Conservation (phyloP, 495 filamentous ascomycete species). For the Penicillium ucsense region DNA sequence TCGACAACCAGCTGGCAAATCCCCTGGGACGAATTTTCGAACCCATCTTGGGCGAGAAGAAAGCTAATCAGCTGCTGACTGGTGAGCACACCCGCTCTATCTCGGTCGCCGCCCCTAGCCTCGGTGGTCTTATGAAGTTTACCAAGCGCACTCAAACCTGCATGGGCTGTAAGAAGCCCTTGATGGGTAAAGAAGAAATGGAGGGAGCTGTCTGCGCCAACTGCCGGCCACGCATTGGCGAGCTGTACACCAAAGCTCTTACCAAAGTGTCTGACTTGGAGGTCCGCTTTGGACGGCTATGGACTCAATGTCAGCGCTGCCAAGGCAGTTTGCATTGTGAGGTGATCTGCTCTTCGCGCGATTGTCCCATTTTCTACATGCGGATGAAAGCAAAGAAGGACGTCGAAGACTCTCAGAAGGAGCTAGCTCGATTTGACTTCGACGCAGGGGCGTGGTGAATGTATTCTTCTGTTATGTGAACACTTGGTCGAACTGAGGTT, state of each 20-base stretch:
- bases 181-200: conserved; percentile 66
- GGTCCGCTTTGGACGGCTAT: conserved; percentile 82
- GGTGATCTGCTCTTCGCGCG: conserved; percentile 90
- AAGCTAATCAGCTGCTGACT: conserved; percentile 67
- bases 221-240: conserved; percentile 74
- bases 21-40: conserved; percentile 94
- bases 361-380: conserved; percentile 99
- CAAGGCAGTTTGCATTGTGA: conserved; percentile 97
- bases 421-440: conserved; percentile 81
- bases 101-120: conserved; percentile 75
- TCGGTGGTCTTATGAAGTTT: conserved; percentile 97
- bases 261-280: conserved; percentile 84
- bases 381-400: conserved; percentile 99
- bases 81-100: conserved; percentile 92
- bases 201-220: conserved; percentile 81
- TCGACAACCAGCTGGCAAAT: conserved; percentile 96
- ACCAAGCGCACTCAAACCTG: conserved; percentile 95
- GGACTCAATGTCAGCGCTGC: conserved; percentile 98
- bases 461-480: conserved; percentile 4
- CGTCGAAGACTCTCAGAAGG: conserved; percentile 88
- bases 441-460: conserved; percentile 54
- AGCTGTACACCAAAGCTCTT: conserved; percentile 87
- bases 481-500: not conserved
- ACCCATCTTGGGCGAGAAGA: conserved; percentile 87
- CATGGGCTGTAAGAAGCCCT: conserved; percentile 97